These are phyloP conservation scores for Cardamine resedifolia DNA, from an alignment of 345 rosid species.

Conservation along the genomic window DNA sequence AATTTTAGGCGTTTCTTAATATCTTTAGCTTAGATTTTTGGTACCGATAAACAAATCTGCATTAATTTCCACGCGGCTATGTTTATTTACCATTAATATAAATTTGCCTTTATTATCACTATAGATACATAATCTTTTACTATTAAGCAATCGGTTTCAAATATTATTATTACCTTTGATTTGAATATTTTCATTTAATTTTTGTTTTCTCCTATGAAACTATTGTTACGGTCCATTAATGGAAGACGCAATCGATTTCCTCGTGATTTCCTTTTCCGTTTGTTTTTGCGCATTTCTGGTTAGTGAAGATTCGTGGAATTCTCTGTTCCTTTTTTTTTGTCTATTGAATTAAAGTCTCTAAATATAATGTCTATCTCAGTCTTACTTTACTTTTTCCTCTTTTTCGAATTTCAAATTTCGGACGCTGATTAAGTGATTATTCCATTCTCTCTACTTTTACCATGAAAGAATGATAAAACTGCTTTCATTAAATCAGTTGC, in stretches of 20 bases:
- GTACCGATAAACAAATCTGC: constrained; percentile 14
- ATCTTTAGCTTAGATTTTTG: constrained; percentile 16
- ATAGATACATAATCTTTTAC: too few species aligned
- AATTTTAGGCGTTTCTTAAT: background rate
- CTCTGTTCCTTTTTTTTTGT: background rate
- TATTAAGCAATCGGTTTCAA: background rate
- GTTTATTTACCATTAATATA: constrained; percentile 2
- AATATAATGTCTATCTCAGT: constrained; percentile 3
- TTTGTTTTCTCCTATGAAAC: background rate
- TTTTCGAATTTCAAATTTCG: constrained; percentile 38
- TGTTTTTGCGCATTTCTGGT: constrained; percentile 15
- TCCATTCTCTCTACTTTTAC: constrained; percentile 3
- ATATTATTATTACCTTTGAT: background rate
- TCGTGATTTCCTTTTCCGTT: constrained; percentile 8
- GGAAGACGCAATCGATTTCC: constrained; percentile 1
- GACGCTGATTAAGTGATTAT: background rate
- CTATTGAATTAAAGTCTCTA: constrained; percentile 20
- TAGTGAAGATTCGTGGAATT: background rate
- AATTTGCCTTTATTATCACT: background rate
- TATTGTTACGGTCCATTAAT: background rate
- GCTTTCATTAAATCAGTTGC: too few species aligned
- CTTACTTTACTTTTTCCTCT: constrained; percentile 18
- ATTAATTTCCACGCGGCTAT: constrained; percentile 1
- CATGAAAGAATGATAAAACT: too few species aligned
- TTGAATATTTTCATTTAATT: background rate